These are phyloP conservation scores for Canavalia ensiformis DNA, from an alignment of 306 rosid species.

Conservation along the genomic window DNA sequence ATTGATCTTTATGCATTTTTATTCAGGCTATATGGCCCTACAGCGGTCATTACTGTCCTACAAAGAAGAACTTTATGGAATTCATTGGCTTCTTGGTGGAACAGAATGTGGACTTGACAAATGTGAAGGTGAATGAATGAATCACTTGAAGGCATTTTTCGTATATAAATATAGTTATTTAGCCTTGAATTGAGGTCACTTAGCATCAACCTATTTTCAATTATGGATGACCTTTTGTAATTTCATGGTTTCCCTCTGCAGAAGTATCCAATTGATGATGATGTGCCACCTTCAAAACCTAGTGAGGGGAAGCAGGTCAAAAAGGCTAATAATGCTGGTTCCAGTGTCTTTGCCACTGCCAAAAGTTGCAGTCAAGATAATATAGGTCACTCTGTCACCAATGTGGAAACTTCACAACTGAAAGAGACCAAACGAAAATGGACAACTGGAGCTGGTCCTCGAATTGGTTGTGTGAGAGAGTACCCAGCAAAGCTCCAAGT, in stretches of 20 bases:
- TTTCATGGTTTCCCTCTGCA: constrained; percentile 44
- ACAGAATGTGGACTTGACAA: constrained; percentile 70
- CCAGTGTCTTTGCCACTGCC: constrained; percentile 40
- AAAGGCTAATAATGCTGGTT: not conserved
- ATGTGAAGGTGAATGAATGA: constrained; percentile 76
- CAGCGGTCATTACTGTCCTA: constrained; percentile 88
- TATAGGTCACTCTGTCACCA: not conserved
- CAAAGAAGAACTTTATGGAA: constrained; percentile 73
- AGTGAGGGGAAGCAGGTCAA: constrained; percentile 8
- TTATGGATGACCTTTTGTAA: not conserved
- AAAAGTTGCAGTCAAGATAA: constrained; percentile 25
- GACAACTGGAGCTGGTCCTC: constrained; percentile 69
- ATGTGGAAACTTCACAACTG: constrained; percentile 36
- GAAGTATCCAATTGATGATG: constrained; percentile 78
- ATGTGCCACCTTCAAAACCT: constrained; percentile 58
- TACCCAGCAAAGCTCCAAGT: constrained; percentile 74
- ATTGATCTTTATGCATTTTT: constrained; percentile 35
- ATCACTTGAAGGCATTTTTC: not conserved
- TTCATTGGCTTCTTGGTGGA: constrained; percentile 74
- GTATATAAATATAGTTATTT: not conserved
- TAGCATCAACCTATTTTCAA: constrained; percentile 28
- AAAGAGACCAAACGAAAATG: constrained; percentile 60
- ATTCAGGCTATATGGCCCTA: constrained; percentile 89
- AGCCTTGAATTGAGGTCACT: constrained; percentile 22
- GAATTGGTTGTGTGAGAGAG: constrained; percentile 73